phyloP scores from a whole-genome alignment of 164 flowering plant species.

The Paratinospora sagittata region DNA sequence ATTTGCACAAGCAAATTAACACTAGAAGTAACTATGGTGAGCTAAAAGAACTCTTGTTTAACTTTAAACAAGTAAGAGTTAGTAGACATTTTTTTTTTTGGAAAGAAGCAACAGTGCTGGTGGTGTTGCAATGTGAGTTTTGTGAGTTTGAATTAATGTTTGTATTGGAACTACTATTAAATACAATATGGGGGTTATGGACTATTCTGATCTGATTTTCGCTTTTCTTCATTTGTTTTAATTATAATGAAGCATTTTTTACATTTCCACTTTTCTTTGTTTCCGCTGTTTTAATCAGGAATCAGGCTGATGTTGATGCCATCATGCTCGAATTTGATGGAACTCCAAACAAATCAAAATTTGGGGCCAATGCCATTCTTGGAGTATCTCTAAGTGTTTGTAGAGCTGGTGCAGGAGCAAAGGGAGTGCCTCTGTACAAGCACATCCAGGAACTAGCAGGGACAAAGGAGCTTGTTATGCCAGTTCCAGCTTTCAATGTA shows the following conservation, averaged over 20 bases:
- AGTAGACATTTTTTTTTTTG: no score
- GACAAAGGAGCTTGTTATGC: constrained; percentile 93
- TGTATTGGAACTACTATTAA: no score
- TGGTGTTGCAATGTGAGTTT: no score
- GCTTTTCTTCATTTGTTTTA: no score
- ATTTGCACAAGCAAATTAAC: no score
- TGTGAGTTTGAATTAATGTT: no score
- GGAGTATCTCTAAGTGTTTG: constrained; percentile 91
- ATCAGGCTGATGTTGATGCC: constrained; percentile 80
- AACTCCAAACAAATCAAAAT: constrained; percentile 80
- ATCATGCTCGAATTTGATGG: constrained; percentile 92
- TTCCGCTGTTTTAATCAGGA: constrained; percentile 24
- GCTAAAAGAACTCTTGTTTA: no score
- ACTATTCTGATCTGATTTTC: no score
- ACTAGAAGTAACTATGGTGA: no score
- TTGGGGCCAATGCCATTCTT: constrained; percentile 93
- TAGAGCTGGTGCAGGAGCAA: constrained; percentile 97
- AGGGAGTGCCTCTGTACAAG: constrained; percentile 79
- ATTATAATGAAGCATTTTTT: not conserved
- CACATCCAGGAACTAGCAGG: constrained; percentile 88
- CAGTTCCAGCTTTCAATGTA: constrained; percentile 97
- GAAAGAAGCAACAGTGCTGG: no score
- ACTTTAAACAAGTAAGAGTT: no score
- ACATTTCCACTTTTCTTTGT: constrained; percentile 4
- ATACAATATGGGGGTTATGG: no score